Evolutionary conservation across 169 alveolate genomes (phyloP).

Genomic region (Eimeria praecox): DNA sequence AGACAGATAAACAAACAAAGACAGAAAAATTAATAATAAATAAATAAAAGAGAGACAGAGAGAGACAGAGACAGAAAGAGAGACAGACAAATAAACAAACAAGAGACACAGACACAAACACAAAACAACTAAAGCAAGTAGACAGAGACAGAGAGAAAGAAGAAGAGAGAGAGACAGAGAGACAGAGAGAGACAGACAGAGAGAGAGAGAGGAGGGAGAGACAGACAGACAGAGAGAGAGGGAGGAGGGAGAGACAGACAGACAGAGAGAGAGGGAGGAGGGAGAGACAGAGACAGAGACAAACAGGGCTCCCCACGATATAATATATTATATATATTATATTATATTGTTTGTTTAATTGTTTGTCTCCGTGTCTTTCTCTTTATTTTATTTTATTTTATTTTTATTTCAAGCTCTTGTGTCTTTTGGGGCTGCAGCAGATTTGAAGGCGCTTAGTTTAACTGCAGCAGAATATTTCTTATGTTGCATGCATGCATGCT

Average conservation of each 20-base stretch:
- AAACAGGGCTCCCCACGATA: too few relatives aligned
- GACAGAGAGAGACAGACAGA: neutral
- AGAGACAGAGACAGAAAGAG: too few relatives aligned
- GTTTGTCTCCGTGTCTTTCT: neutral
- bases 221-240: neutral
- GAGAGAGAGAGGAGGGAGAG: neutral
- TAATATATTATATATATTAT: too few relatives aligned
- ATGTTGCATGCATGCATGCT: neutral
- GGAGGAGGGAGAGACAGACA: neutral
- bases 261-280: neutral
- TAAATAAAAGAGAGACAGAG: too few relatives aligned
- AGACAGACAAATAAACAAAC: too few relatives aligned
- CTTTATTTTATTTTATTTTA: neutral
- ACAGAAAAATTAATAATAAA: too few relatives aligned
- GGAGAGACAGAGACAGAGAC: too few relatives aligned
- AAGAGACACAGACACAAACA: too few relatives aligned
- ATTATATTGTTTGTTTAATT: too few relatives aligned
- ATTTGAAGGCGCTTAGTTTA: neutral
- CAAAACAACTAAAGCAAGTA: too few relatives aligned
- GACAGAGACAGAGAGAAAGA: too few relatives aligned
- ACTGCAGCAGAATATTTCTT: neutral
- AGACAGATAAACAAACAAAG: too few relatives aligned
- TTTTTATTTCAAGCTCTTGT: neutral
- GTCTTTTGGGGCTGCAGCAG: neutral
- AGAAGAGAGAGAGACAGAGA: neutral